Evolutionary conservation across 2,329 filamentous ascomycete species (phyloP).

Genomic region (Xylaria sp.): DNA sequence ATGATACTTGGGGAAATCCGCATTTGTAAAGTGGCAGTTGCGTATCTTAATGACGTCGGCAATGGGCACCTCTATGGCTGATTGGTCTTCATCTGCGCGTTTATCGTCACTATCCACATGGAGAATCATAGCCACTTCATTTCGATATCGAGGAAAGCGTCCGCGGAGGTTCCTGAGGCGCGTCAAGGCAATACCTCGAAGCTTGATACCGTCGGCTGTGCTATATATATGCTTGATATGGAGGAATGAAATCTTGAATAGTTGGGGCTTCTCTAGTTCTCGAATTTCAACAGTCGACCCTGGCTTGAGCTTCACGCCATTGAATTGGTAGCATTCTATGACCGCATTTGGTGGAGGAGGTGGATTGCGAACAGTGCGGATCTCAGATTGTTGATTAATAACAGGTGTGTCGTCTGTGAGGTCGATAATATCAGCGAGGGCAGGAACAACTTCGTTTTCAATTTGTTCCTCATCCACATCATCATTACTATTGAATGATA

Average conservation of each 20-base stretch:
- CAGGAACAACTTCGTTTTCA: slow-evolving; percentile 25
- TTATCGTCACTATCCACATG: slow-evolving; percentile 44
- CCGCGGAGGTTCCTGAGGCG: slow-evolving; percentile 46
- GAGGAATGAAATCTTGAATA: slow-evolving; percentile 44
- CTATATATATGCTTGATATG: slow-evolving; percentile 41
- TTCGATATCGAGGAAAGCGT: slow-evolving; percentile 44
- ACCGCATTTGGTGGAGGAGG: slow-evolving; percentile 10
- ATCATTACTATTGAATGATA: slow-evolving; percentile 4
- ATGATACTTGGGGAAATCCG: slow-evolving; percentile 45
- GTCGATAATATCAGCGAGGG: slow-evolving; percentile 44
- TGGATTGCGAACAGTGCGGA: slow-evolving; percentile 29
- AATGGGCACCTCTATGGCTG: slow-evolving; percentile 45
- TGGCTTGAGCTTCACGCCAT: slow-evolving; percentile 34
- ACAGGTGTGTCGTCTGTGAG: slow-evolving; percentile 33
- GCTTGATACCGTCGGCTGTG: slow-evolving; percentile 31
- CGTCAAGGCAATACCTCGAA: slow-evolving; percentile 48
- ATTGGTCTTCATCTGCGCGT: slow-evolving; percentile 42
- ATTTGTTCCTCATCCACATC: slow-evolving; percentile 21
- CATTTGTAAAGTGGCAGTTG: slow-evolving; percentile 50
- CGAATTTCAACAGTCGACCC: slow-evolving; percentile 42
- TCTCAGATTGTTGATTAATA: neutral
- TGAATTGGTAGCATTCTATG: slow-evolving; percentile 29
- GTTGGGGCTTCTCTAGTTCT: slow-evolving; percentile 2
- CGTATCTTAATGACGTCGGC: slow-evolving; percentile 40
- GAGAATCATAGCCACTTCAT: slow-evolving; percentile 47